Evolutionary conservation across 139 green algal species (phyloP), one percentile per base, ranked within the genome.

Genomic region (Chlamydomonas schloesseri): DNA sequence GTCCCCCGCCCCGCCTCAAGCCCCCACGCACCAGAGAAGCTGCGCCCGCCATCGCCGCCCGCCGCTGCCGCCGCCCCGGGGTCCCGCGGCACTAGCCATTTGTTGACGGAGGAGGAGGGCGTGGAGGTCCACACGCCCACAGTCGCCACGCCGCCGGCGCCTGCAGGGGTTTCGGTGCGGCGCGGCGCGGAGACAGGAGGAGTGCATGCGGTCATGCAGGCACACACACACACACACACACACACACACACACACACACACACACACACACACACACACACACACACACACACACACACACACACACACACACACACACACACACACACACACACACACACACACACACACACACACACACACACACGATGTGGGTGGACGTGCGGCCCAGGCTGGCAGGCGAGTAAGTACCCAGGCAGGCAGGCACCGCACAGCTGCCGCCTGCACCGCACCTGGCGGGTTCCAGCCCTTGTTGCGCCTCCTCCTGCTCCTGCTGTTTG

Each of bases 71-170:
- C 70, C 24, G 23, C 21, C 1, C 47, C 28, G 62, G 78, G 0
- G 9, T 89, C 69, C 24, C 34, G 23, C 20, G 82, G 82, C 57
- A 89, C 17, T 47, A 47, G 58, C 89, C 89, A 92, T 55, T 88
- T 72, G 72, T 91, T 77, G 50, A 97, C 58, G 26, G 36, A 84
- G n/a, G 94, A 93, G 2, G 73, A 81, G 15, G 83, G 75, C 28
- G 94, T 97, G 57, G 91, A 88, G 0, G 91, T 93, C 95, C 95
- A 97, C 33, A 97, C 23, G 17, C 78, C 78, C 64, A 74, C 78
- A 17, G 33, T 23, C 64, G 34, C 6, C 42, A 50, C 29, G 29
- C 72, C 47, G 71, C n/a, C 36, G 73, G 50, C 2, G 50, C 34
- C 69, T 73, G 69, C 1, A 21, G 34, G 21, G 26, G 68, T 13